These are phyloP conservation scores for Polytolypa hystricis DNA, from an alignment of 2,329 filamentous ascomycete genomes.

Conservation along the genomic window DNA sequence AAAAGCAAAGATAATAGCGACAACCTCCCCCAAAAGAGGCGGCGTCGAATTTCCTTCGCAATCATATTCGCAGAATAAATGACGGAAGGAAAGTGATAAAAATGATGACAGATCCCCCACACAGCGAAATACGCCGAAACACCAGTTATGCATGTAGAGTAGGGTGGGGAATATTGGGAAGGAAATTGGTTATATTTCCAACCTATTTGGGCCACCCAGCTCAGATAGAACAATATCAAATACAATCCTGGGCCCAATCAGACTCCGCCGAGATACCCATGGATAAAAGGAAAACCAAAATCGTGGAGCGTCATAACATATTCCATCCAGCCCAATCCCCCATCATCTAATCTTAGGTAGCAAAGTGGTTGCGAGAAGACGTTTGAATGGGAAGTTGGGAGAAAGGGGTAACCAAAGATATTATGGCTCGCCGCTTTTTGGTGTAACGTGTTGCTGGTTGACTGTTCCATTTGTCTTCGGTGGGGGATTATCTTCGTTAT, in stretches of 20 bases:
- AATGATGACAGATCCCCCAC: no score
- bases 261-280: no score
- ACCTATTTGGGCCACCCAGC: no score
- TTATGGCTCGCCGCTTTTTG: constrained; percentile 5
- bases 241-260: no score
- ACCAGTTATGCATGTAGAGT: neutral
- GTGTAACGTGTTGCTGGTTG: constrained; percentile 5
- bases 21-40: no score
- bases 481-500: constrained; percentile 4
- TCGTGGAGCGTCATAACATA: neutral
- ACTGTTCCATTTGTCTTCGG: constrained; percentile 5
- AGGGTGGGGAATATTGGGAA: neutral
- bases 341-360: neutral
- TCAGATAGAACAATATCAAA: no score
- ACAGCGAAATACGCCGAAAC: neutral
- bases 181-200: no score
- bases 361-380: neutral
- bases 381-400: constrained; percentile 1
- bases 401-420: neutral
- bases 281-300: neutral
- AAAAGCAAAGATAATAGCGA: no score
- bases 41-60: no score
- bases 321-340: no score
- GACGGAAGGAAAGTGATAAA: no score
- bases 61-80: no score